Base-by-base conservation (phyloP, 2,329 filamentous ascomycete genomes). In the Albophoma yamanashiensis region DNA sequence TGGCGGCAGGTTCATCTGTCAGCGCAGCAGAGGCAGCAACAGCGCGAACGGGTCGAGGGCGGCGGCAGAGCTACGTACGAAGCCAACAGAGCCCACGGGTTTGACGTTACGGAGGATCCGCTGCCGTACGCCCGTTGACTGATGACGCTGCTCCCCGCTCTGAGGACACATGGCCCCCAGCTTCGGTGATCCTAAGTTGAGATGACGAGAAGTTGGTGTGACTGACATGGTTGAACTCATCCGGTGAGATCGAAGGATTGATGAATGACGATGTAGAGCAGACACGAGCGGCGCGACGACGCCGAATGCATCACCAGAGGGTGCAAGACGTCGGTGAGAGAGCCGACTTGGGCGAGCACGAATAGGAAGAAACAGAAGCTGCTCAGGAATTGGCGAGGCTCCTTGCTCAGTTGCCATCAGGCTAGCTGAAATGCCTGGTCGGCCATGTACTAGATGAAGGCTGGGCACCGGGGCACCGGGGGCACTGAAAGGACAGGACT, bases 101-200 rank as follows among this genome's bases (percentile, higher is more conserved):
- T 45, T 9, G 20, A 57, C 15, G 27, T 17, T n/a, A 45, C n/a
- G n/a, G 43, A 57, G 22, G 59, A 60, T 22, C 55, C 55, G 2
- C 55, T 60, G n/a, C 55, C 59, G 14, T 60, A 60, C 25, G 43
- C 55, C 43, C 58, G 55, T 36, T 53, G 20, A 59, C 20, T 27
- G 12, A 43, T 15, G n/a, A 31, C n/a, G 27, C 17, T 52, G 27
- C 27, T n/a, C 25, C 45, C 45, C 45, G 14, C 25, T 14, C 2
- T 31, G 25, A 50, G 15, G 7, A 50, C 5, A 6, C 43, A 15
- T 14, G n/a, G 43, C 25, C 31, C 12, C 14, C 25, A 25, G 45
- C 45, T n/a, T 52, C 27, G 47, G 17, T 42, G 39, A 20, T 6
- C 39, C 39, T 42, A 20, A 6, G 1, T 20, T 17, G 17, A 42